phyloP scores from a whole-genome alignment of 2,329 filamentous ascomycete genomes.

The Diaporthe sp. region DNA sequence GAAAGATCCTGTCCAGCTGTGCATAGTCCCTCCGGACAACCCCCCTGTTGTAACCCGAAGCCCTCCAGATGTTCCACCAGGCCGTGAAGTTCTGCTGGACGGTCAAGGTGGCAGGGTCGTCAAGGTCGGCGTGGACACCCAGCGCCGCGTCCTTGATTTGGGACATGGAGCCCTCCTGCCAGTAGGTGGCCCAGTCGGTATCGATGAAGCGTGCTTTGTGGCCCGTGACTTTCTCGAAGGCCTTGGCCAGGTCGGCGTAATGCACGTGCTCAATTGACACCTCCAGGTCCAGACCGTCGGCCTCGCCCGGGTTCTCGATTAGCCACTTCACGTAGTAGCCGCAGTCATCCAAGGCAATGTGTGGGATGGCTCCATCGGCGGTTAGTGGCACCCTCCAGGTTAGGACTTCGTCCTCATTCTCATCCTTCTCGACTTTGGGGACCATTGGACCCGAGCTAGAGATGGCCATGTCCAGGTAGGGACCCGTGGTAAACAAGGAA shows the following conservation, averaged over 20 bases:
- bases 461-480: constrained; percentile 62
- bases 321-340: constrained; percentile 62
- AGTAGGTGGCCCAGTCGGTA: constrained; percentile 35
- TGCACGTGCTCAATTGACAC: constrained; percentile 53
- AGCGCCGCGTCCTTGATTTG: not conserved
- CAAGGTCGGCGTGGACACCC: constrained; percentile 12
- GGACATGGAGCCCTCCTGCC: not conserved
- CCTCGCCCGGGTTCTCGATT: constrained; percentile 59
- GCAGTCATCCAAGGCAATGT: constrained; percentile 61
- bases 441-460: constrained; percentile 54
- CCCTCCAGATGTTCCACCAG: constrained; percentile 39
- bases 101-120: constrained; percentile 36
- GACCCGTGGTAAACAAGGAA: constrained; percentile 57
- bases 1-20: constrained; percentile 34
- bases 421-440: constrained; percentile 51
- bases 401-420: constrained; percentile 50
- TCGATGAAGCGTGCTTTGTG: constrained; percentile 47
- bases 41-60: constrained; percentile 19
- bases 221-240: constrained; percentile 51
- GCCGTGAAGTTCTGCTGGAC: constrained; percentile 47
- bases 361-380: constrained; percentile 55
- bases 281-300: constrained; percentile 60
- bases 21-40: constrained; percentile 36
- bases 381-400: constrained; percentile 57
- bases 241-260: constrained; percentile 47